A percentile compares a stretch with the other conserved stretches of the same genome.
Conservation (phyloP, 495 filamentous ascomycete species). For the Neurospora sublineolata region DNA sequence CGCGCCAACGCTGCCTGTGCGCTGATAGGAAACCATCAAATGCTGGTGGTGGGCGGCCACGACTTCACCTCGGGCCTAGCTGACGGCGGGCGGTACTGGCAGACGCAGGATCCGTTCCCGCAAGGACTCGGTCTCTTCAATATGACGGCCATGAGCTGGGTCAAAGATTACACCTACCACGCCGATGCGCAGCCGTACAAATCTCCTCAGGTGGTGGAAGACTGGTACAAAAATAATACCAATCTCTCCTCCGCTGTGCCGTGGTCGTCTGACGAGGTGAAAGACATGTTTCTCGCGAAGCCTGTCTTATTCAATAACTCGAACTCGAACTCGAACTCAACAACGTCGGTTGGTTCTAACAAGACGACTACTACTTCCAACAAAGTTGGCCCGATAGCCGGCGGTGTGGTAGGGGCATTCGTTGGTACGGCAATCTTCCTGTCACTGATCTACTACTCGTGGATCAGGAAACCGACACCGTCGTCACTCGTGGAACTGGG, state of each 20-base stretch:
- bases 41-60: neutral
- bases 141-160: neutral
- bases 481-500: neutral
- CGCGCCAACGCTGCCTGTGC: neutral
- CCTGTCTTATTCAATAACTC: neutral
- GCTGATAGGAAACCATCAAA: neutral
- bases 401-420: neutral
- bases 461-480: neutral
- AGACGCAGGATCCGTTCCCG: neutral
- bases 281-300: constrained; percentile 1
- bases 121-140: neutral
- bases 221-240: constrained; percentile 1
- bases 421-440: neutral
- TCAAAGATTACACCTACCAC: constrained; percentile 1
- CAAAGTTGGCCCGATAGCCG: neutral
- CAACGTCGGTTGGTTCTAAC: neutral
- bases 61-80: neutral
- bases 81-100: neutral
- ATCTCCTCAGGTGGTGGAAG: neutral
- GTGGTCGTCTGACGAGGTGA: constrained; percentile 3
- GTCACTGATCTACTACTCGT: neutral
- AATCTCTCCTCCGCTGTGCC: neutral
- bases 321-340: neutral
- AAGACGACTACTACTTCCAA: neutral
- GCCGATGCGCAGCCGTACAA: constrained; percentile 5